phyloP scores from a whole-genome alignment of 768 basidiomycete species.

The Phanerochaete sordida region DNA sequence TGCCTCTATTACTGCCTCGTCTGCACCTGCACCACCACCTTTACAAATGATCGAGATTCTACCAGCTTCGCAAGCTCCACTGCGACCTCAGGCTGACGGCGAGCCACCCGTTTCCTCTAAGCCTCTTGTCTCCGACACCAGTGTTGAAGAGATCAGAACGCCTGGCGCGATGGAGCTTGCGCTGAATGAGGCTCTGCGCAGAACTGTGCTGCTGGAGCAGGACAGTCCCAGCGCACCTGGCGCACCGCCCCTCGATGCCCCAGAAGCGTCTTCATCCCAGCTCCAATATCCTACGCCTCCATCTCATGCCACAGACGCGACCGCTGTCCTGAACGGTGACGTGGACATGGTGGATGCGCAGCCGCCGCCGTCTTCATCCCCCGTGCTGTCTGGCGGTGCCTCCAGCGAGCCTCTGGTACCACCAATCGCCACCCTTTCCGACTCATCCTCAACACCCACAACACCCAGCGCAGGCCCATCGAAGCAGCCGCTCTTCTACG shows the following conservation, averaged over 20 bases:
- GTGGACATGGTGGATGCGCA: background rate
- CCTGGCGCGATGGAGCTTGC: slow-evolving; percentile 6
- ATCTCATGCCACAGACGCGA: too few relatives aligned
- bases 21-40: background rate
- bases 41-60: background rate
- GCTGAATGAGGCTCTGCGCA: background rate
- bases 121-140: too few relatives aligned
- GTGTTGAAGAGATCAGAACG: slow-evolving; percentile 13
- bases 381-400: background rate
- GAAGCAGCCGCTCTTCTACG: slow-evolving; percentile 9
- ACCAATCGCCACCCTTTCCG: background rate
- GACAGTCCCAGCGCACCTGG: background rate
- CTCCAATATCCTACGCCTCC: too few relatives aligned
- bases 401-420: background rate
- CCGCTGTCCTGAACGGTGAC: slow-evolving; percentile 1
- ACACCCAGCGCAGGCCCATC: slow-evolving; percentile 7
- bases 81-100: too few relatives aligned
- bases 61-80: background rate
- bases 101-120: too few relatives aligned
- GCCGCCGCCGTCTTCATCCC: background rate
- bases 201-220: background rate
- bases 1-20: too few relatives aligned
- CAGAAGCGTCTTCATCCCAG: too few relatives aligned
- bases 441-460: background rate
- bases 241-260: background rate